These are phyloP conservation scores for Globisporangium canariense DNA, from an alignment of 352 stramenopile species.

Conservation along the genomic window DNA sequence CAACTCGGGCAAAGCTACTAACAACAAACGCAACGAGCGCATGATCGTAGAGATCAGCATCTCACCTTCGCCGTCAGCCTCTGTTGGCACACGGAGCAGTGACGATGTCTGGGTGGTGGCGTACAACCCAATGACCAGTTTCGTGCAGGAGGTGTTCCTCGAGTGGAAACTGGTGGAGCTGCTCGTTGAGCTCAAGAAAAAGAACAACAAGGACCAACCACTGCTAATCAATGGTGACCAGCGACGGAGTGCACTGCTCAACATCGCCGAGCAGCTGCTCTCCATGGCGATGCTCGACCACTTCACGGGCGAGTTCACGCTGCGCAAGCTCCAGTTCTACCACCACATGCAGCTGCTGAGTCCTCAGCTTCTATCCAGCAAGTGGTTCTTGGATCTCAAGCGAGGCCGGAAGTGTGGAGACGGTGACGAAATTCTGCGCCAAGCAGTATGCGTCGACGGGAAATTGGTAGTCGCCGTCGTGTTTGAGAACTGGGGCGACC, in stretches of 20 bases:
- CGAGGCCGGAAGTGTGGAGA: slow-evolving; percentile 56
- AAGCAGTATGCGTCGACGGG: slow-evolving; percentile 41
- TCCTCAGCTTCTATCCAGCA: slow-evolving; percentile 49
- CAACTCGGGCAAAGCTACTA: slow-evolving; percentile 17
- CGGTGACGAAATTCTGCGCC: slow-evolving; percentile 69
- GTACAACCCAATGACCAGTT: slow-evolving; percentile 43
- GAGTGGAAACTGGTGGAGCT: slow-evolving; percentile 65
- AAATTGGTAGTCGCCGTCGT: slow-evolving; percentile 51
- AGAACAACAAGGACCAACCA: slow-evolving; percentile 5
- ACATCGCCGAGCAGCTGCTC: slow-evolving; percentile 48
- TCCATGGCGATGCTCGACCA: slow-evolving; percentile 60
- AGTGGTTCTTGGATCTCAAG: slow-evolving; percentile 58
- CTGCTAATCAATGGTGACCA: neutral
- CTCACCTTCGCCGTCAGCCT: slow-evolving; percentile 18
- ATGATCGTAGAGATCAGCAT: slow-evolving; percentile 52
- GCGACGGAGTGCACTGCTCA: slow-evolving; percentile 12
- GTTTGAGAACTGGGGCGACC: slow-evolving; percentile 80
- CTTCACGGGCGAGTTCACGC: slow-evolving; percentile 65
- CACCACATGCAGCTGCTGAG: slow-evolving; percentile 50
- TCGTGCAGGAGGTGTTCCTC: slow-evolving; percentile 55
- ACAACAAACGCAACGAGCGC: slow-evolving; percentile 14
- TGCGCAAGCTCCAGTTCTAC: slow-evolving; percentile 69
- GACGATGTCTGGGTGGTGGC: slow-evolving; percentile 39
- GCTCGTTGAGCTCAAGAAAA: slow-evolving; percentile 27
- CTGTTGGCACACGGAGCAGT: slow-evolving; percentile 1